phyloP scores from a whole-genome alignment of 805 yeast species.

The Candida dendrica region DNA sequence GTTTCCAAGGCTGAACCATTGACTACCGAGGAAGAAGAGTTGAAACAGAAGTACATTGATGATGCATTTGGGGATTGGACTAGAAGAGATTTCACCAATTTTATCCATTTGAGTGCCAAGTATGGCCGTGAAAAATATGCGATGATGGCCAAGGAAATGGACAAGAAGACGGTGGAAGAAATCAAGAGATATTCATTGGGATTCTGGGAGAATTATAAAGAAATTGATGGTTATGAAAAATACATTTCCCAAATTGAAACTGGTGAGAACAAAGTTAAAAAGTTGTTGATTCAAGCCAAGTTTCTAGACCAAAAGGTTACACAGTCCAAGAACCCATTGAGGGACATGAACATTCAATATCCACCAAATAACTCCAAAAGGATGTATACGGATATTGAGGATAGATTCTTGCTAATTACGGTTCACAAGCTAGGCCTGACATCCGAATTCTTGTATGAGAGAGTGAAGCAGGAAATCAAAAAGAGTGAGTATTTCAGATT shows the following conservation, averaged over 20 bases:
- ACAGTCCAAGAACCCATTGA: constrained; percentile 50
- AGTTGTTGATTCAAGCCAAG: constrained; percentile 45
- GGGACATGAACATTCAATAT: constrained; percentile 57
- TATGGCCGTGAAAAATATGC: constrained; percentile 49
- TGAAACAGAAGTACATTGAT: constrained; percentile 45
- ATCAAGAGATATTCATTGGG: constrained; percentile 49
- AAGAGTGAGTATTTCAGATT: constrained; percentile 55
- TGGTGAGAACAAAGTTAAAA: constrained; percentile 62
- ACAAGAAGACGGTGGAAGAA: constrained; percentile 51
- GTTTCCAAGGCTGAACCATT: constrained; percentile 52
- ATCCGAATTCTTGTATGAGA: constrained; percentile 52
- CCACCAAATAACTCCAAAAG: constrained; percentile 82
- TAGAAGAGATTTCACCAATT: constrained; percentile 66
- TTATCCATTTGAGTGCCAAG: constrained; percentile 61
- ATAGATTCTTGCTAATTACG: constrained; percentile 53
- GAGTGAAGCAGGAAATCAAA: constrained; percentile 56
- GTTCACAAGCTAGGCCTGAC: constrained; percentile 62
- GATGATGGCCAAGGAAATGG: constrained; percentile 47
- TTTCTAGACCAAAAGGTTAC: constrained; percentile 47
- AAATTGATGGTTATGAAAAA: constrained; percentile 65
- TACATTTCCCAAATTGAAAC: constrained; percentile 64
- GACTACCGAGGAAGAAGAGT: constrained; percentile 51
- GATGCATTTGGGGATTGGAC: constrained; percentile 65
- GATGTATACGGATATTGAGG: constrained; percentile 63
- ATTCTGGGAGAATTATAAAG: constrained; percentile 56